Evolutionary conservation across 805 yeast genomes (phyloP).

Genomic region (Candida ponderosae): DNA sequence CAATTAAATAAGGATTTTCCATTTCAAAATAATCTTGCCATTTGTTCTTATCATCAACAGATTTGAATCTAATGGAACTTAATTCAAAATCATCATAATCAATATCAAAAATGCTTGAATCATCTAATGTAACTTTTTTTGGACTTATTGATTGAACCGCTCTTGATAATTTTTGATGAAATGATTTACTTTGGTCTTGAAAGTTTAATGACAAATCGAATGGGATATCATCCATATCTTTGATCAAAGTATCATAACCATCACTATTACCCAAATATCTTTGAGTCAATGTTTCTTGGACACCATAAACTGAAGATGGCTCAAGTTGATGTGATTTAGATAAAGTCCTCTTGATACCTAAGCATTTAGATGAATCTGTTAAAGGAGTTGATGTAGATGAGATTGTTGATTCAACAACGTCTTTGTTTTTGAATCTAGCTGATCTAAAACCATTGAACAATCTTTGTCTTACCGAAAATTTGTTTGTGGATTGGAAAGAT

Average conservation of each 20-base stretch:
- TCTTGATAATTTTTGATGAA: conserved; percentile 6
- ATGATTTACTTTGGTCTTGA: neutral
- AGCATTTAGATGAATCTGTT: no score
- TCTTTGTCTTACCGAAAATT: no score
- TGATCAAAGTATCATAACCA: conserved; percentile 11
- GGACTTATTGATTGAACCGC: conserved; percentile 13
- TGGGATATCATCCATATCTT: conserved; percentile 18
- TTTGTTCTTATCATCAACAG: neutral
- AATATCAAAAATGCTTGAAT: neutral
- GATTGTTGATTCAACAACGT: no score
- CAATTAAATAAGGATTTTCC: conserved; percentile 13
- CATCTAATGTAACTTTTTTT: conserved; percentile 1
- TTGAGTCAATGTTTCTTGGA: conserved; percentile 18
- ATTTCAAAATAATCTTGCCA: neutral
- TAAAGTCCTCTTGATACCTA: no score
- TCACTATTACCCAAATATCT: conserved; percentile 12
- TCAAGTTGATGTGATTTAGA: no score
- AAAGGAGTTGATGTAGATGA: no score
- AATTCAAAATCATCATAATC: neutral
- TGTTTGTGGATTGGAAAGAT: no score
- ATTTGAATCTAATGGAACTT: neutral
- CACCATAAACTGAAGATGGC: conserved; percentile 5
- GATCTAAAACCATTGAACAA: no score
- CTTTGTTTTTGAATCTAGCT: no score
- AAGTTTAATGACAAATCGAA: conserved; percentile 8